Evolutionary conservation across 139 green algal species (phyloP).

Genomic region (Coelastrella sp.): DNA sequence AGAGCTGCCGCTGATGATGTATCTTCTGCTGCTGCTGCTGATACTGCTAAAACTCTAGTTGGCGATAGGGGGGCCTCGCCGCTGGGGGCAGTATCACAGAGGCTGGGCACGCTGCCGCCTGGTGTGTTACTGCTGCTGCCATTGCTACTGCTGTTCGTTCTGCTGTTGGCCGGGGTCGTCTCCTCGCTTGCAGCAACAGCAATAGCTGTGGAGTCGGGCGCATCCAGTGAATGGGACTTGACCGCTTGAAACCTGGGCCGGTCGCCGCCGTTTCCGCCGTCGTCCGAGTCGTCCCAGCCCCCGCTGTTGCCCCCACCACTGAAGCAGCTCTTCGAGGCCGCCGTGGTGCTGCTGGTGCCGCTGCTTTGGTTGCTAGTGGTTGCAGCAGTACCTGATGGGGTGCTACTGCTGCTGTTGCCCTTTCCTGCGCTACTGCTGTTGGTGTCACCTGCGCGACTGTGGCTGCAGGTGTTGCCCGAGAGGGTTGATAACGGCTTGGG

Average conservation of each 20-base stretch:
- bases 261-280: neutral
- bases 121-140: neutral
- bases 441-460: neutral
- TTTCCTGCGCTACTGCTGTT: neutral
- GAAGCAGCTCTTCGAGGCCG: neutral
- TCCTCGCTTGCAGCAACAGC: neutral
- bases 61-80: neutral
- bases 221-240: slow-evolving; percentile 1
- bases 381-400: neutral
- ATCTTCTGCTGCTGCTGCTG: neutral
- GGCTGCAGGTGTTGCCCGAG: neutral
- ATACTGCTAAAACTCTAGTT: neutral
- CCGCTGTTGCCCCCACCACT: neutral
- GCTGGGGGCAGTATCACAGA: slow-evolving; percentile 1
- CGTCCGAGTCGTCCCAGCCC: slow-evolving; percentile 20
- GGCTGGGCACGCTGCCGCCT: neutral
- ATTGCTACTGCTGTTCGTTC: neutral
- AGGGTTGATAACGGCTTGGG: neutral
- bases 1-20: neutral
- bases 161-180: neutral
- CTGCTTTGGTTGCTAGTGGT: neutral
- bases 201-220: neutral
- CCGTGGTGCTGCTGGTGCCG: slow-evolving; percentile 2
- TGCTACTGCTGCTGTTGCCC: slow-evolving; percentile 6
- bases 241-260: neutral